A percentile compares a stretch with the other conserved stretches of the same genome.
Conservation (phyloP, 768 basidiomycete species). For the Rhizopogon vulgaris region DNA sequence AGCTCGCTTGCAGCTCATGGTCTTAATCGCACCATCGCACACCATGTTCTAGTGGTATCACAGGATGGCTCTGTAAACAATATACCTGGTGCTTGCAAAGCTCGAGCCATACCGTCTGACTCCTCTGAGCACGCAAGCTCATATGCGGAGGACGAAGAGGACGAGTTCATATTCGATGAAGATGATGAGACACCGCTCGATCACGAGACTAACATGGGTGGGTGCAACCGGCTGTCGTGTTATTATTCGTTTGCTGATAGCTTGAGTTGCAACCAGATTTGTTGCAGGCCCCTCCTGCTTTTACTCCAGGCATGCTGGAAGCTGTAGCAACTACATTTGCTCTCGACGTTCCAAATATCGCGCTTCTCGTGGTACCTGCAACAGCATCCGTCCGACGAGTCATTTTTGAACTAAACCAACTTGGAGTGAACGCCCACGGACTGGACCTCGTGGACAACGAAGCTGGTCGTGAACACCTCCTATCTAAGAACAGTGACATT, state of each 20-base stretch:
- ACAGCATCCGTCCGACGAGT: constrained; percentile 54
- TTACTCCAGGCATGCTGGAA: constrained; percentile 54
- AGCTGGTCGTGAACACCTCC: constrained; percentile 37
- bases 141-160: neutral
- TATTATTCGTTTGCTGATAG: constrained; percentile 5
- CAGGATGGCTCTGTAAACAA: constrained; percentile 48
- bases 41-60: constrained; percentile 60
- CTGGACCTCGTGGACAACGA: constrained; percentile 46
- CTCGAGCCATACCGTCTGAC: neutral
- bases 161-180: constrained; percentile 18
- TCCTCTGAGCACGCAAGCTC: neutral
- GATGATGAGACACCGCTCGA: constrained; percentile 13
- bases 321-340: constrained; percentile 68
- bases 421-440: constrained; percentile 63
- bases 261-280: constrained; percentile 31
- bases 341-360: constrained; percentile 62
- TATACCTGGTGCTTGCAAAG: constrained; percentile 38
- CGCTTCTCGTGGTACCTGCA: constrained; percentile 63
- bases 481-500: constrained; percentile 25
- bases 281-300: constrained; percentile 40
- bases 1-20: constrained; percentile 21
- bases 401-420: constrained; percentile 53
- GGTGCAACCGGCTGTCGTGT: neutral
- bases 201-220: constrained; percentile 18
- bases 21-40: constrained; percentile 26